Base-by-base conservation (phyloP, 495 filamentous ascomycete genomes). In the Recurvomyces mirabilis region DNA sequence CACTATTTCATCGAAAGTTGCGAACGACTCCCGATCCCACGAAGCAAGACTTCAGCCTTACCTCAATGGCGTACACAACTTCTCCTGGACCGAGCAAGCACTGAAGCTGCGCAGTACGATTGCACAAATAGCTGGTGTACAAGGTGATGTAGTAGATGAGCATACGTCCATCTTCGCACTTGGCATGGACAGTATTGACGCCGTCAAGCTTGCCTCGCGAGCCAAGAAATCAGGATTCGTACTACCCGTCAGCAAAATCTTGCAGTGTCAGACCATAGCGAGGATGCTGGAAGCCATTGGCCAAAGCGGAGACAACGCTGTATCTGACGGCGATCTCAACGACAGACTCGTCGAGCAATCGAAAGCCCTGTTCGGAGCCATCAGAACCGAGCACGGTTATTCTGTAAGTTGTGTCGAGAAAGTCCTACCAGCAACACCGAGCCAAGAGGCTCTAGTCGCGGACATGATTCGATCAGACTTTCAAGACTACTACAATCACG, bases 391-490 rank as follows among this genome's bases (percentile, higher is more conserved):
- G 10, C 34, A 32, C 54, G 65, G 39, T 24, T n/a, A n/a, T n/a
- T n/a, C n/a, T n/a, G n/a, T n/a, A n/a, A n/a, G n/a, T n/a, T n/a
- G n/a, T n/a, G 62, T 79, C 11, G 72, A 81, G 29, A 53, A 60
- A 13, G 62, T 82, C 15, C 63, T 83, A 14, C 80, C 77, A 2
- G 62, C 73, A 5, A 82, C 86, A 0, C 80, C 87, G 11, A 66
- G 89, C 2, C 87, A 94, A 59, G 83, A 91, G 53, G 79, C 74
- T 26, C 85, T 94, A 73, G 65, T 93, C 32, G 77, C 78, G 0
- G 75, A 80, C 38, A 91, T 89, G 70, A 45, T 82, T 6, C 63
- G 68, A 15, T 84, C 83, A 0, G 63, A 72, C 7, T 80, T 76
- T 43, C 64, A 65, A 19, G 66, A 74, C 46, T 93, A 94, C 58